Evolutionary conservation across 805 yeast species (phyloP).

Genomic region (Millerago galiae): DNA sequence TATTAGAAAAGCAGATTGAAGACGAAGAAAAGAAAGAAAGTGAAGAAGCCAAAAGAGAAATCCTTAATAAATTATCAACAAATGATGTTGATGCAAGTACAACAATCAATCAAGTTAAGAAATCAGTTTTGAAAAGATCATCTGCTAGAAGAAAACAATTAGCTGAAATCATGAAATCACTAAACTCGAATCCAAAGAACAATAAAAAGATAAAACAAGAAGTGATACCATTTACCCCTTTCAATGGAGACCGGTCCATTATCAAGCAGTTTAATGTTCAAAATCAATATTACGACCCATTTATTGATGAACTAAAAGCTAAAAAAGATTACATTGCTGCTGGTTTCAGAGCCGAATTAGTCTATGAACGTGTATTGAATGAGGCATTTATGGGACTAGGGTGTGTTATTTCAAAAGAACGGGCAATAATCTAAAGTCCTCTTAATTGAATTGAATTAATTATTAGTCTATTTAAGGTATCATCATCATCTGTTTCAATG

Average conservation of each 20-base stretch:
- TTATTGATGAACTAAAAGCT: slow-evolving; percentile 42
- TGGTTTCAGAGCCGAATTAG: slow-evolving; percentile 70
- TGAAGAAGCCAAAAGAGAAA: slow-evolving; percentile 48
- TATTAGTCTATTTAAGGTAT: slow-evolving; percentile 32
- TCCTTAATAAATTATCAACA: slow-evolving; percentile 48
- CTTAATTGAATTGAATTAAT: slow-evolving; percentile 44
- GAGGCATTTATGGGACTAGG: slow-evolving; percentile 90
- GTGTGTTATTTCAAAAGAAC: slow-evolving; percentile 65
- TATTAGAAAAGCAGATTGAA: slow-evolving; percentile 59
- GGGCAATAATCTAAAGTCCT: slow-evolving; percentile 30
- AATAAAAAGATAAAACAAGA: slow-evolving; percentile 7
- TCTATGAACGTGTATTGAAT: slow-evolving; percentile 69
- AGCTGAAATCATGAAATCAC: slow-evolving; percentile 32
- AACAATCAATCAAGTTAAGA: slow-evolving; percentile 46
- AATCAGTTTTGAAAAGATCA: slow-evolving; percentile 53
- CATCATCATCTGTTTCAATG: slow-evolving; percentile 9
- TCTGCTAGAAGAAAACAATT: slow-evolving; percentile 53
- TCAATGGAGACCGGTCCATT: slow-evolving; percentile 77
- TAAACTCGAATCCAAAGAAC: slow-evolving; percentile 22
- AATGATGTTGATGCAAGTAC: slow-evolving; percentile 35
- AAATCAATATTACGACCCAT: slow-evolving; percentile 56
- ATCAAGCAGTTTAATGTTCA: slow-evolving; percentile 43
- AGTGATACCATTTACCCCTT: slow-evolving; percentile 81
- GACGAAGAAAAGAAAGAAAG: slow-evolving; percentile 52
- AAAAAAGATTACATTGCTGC: slow-evolving; percentile 73